Conservation (phyloP, 1,284 basidiomycete genomes). For the Ganoderma sinense region DNA sequence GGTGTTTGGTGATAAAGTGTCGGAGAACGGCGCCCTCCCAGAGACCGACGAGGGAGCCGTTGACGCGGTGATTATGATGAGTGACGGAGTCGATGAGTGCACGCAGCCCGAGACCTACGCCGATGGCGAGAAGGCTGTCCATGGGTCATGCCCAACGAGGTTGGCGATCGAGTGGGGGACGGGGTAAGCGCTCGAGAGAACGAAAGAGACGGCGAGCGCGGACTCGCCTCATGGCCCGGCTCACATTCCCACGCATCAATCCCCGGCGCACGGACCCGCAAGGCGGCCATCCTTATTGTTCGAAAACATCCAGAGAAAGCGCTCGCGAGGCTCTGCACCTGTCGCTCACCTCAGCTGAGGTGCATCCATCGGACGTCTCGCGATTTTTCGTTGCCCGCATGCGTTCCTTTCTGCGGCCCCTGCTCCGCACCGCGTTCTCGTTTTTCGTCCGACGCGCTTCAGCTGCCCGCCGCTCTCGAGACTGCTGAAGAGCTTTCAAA, state of each 20-base stretch:
- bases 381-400: no score
- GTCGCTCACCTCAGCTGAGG: no score
- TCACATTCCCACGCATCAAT: conserved; percentile 21
- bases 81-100: conserved; percentile 48
- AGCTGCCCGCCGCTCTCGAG: no score
- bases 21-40: conserved; percentile 80
- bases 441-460: no score
- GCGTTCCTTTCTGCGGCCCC: no score
- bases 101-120: conserved; percentile 46
- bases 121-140: conserved; percentile 48
- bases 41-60: conserved; percentile 68
- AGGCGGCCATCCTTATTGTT: conserved; percentile 6
- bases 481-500: no score
- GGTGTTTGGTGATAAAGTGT: conserved; percentile 72
- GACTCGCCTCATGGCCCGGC: conserved; percentile 21
- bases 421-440: no score
- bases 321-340: no score
- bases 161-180: not conserved
- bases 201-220: conserved; percentile 19
- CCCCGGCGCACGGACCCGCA: conserved; percentile 11
- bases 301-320: not conserved
- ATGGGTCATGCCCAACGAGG: conserved; percentile 37
- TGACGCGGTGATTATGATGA: conserved; percentile 52
- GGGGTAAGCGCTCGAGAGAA: conserved; percentile 6
- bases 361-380: no score